Evolutionary conservation across 805 yeast species (phyloP).

Genomic region (Starmera caribaea): DNA sequence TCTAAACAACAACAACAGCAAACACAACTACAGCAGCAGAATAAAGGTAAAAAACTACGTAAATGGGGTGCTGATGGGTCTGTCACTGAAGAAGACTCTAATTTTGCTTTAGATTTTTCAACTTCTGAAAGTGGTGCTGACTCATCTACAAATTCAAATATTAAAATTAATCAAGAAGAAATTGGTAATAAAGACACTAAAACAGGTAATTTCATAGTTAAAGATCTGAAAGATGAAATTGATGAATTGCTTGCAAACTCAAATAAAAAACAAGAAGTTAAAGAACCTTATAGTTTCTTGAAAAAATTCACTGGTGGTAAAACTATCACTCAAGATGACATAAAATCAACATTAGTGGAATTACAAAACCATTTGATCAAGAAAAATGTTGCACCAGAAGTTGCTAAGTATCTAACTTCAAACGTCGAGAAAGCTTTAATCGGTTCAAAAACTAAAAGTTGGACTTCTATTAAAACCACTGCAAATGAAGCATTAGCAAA

Average conservation of each 20-base stretch:
- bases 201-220: constrained; percentile 55
- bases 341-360: constrained; percentile 52
- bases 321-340: constrained; percentile 50
- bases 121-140: constrained; percentile 6
- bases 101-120: constrained; percentile 48
- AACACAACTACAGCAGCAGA: constrained; percentile 7
- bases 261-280: constrained; percentile 14
- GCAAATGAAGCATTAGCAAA: constrained; percentile 57
- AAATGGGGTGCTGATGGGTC: constrained; percentile 62
- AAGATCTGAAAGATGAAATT: constrained; percentile 48
- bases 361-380: constrained; percentile 70
- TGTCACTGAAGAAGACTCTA: constrained; percentile 34
- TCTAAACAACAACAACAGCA: constrained; percentile 7
- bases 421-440: constrained; percentile 61
- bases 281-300: constrained; percentile 47
- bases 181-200: constrained; percentile 31
- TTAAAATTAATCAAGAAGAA: constrained; percentile 21
- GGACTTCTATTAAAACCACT: constrained; percentile 67
- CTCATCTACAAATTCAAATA: constrained; percentile 11
- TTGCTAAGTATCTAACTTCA: constrained; percentile 61
- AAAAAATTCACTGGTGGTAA: constrained; percentile 61
- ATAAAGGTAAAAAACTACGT: constrained; percentile 35
- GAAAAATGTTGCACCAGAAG: constrained; percentile 88
- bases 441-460: constrained; percentile 63
- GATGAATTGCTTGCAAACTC: constrained; percentile 26